Conservation (phyloP, 345 rosid genomes). For the Xanthoceras sorbifolium region DNA sequence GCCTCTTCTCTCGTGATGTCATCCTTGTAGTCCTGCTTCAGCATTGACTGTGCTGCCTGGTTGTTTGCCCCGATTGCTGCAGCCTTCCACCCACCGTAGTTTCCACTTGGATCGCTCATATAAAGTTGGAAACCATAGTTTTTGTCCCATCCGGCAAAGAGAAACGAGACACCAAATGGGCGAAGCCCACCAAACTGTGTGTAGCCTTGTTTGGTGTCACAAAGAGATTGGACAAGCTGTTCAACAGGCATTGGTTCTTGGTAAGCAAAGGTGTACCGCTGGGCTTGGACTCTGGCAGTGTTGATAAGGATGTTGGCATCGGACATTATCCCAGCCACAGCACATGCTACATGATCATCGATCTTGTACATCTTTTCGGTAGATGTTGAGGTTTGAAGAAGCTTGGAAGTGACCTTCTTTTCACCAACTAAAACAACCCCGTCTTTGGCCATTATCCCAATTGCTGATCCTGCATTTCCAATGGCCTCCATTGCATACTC, state of each 20-base stretch:
- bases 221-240: constrained; percentile 92
- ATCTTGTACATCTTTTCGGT: constrained; percentile 98
- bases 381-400: constrained; percentile 87
- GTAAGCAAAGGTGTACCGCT: constrained; percentile 83
- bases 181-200: constrained; percentile 97
- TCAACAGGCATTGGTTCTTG: constrained; percentile 98
- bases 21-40: constrained; percentile 94
- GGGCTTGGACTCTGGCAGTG: constrained; percentile 93
- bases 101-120: constrained; percentile 96
- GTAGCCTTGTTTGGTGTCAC: constrained; percentile 95
- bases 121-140: constrained; percentile 88
- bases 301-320: constrained; percentile 95
- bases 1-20: constrained; percentile 89
- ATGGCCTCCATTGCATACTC: constrained; percentile 99
- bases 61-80: constrained; percentile 95
- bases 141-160: constrained; percentile 97
- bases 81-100: constrained; percentile 97
- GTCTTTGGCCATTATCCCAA: constrained; percentile 84
- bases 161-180: constrained; percentile 91
- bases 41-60: constrained; percentile 94
- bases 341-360: constrained; percentile 93
- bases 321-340: constrained; percentile 98
- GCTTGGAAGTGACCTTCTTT: constrained; percentile 97
- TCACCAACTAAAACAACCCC: constrained; percentile 93
- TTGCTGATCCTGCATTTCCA: constrained; percentile 93